A percentile compares a stretch with the other conserved stretches of the same genome.
These are phyloP conservation scores for Camelina hispida DNA, from an alignment of 345 rosid genomes.

Conservation along the genomic window DNA sequence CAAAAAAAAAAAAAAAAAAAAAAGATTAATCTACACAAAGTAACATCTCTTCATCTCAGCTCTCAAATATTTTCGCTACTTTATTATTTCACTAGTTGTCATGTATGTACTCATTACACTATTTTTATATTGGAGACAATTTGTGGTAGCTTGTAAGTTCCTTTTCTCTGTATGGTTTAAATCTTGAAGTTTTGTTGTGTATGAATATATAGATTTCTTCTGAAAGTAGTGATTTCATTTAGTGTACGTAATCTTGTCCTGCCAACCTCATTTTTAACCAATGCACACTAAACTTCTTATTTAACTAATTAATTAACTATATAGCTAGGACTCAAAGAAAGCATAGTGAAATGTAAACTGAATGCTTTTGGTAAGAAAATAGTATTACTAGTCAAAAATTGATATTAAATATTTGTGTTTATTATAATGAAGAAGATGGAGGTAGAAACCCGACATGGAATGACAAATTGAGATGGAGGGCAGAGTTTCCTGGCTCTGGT, in stretches of 20 bases:
- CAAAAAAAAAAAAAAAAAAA: too few relatives aligned
- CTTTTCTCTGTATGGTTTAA: conserved; percentile 17
- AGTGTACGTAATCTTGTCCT: conserved; percentile 8
- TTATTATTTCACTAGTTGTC: too few relatives aligned
- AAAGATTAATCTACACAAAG: too few relatives aligned
- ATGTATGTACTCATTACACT: too few relatives aligned
- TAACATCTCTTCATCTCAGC: too few relatives aligned
- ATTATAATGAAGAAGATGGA: conserved; percentile 34
- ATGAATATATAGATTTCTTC: conserved; percentile 12
- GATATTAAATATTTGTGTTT: neutral
- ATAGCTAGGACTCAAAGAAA: neutral
- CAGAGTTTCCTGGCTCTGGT: conserved; percentile 78
- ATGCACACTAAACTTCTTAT: conserved; percentile 20
- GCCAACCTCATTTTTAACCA: too few relatives aligned
- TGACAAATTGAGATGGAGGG: conserved; percentile 65
- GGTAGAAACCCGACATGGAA: conserved; percentile 71
- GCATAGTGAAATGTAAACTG: neutral
- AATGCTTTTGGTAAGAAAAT: neutral
- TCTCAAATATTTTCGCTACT: neutral
- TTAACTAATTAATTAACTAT: neutral
- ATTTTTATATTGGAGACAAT: neutral
- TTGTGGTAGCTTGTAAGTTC: conserved; percentile 14
- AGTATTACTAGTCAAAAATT: neutral
- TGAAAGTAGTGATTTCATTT: conserved; percentile 5
- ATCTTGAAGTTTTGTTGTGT: conserved; percentile 8